Base-by-base conservation (phyloP, 2,329 filamentous ascomycete genomes). In the Penicillium vulpinum region DNA sequence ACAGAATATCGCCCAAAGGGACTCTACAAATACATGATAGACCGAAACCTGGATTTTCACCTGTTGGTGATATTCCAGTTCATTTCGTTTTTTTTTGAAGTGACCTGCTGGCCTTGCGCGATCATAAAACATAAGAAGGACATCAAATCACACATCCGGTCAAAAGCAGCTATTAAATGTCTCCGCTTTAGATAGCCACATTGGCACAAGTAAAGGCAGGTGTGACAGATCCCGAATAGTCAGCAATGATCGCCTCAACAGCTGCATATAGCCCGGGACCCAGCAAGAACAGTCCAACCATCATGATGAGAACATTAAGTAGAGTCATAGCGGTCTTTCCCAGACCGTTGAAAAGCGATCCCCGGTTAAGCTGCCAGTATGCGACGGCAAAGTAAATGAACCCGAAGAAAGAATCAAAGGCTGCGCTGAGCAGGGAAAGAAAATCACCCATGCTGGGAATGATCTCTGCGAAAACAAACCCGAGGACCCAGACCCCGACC, bases 261-360 rank as follows among this genome's bases (percentile, higher is more conserved):
- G 80, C 80, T 31, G 80, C 79, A 65, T 82, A 82, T n/a, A 82
- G 61, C 0, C 80, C 80, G 0, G 80, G 80, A 4, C 80, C 80
- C 16, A 82, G 68, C 58, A 82, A 59, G 63, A 83, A 82, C 60
- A 83, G 62, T 0, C 80, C 80, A 39, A 69, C 69, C 5, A 70
- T 11, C 75, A 82, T 71, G 13, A 82, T 70, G 53, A 82, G 72
- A 1, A 75, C 58, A 65, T 82, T 79, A 7, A 80, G 65, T 13
- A 79, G 58, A 4, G 77, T 79, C 75, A 79, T 75, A 6, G 77
- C 58, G 7, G 72, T 72, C 52, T 77, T 71, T 0, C 62, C 55
- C 0, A 67, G 46, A 3, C 74, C 71, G 1, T 50, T 46, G 51
- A 80, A 82, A 22, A 81, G 58, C 4, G 66, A 68, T 0, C 74